Evolutionary conservation across 371 early-diverging fungal genomes (phyloP).

Genomic region (Saksenaea oblongispora): DNA sequence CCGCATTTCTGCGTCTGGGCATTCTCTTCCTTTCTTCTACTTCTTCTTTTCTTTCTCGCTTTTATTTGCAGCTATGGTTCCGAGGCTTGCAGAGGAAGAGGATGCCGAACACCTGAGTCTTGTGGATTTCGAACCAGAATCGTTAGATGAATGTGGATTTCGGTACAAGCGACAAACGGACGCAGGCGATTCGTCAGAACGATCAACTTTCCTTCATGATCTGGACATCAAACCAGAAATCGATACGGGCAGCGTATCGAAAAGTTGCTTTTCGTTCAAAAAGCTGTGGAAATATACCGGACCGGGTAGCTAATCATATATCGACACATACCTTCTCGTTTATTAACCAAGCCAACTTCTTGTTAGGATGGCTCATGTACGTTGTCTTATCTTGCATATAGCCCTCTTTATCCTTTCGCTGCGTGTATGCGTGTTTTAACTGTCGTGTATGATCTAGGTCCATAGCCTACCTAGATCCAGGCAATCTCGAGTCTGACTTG

Average conservation of each 20-base stretch:
- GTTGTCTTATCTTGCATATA: not conserved
- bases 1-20: not conserved
- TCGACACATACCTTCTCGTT: not conserved
- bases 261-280: slow-evolving; percentile 40
- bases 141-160: slow-evolving; percentile 1
- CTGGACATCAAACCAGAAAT: slow-evolving; percentile 47
- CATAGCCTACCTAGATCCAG: slow-evolving; percentile 78
- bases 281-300: slow-evolving; percentile 59
- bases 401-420: too few species aligned
- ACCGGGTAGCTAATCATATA: slow-evolving; percentile 38
- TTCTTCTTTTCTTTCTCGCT: slow-evolving; percentile 4
- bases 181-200: not conserved
- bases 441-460: slow-evolving; percentile 41
- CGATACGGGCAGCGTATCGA: slow-evolving; percentile 36
- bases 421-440: too few species aligned
- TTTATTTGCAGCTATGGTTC: not conserved
- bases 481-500: slow-evolving; percentile 73
- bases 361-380: slow-evolving; percentile 50
- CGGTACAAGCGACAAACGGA: not conserved
- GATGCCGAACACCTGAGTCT: not conserved
- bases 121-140: not conserved
- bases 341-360: not conserved
- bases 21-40: not conserved
- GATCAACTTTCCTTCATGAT: slow-evolving; percentile 13
- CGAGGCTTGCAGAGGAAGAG: not conserved